Base-by-base conservation (phyloP, 2,329 filamentous ascomycete genomes). In the Trichoderma lentiforme region DNA sequence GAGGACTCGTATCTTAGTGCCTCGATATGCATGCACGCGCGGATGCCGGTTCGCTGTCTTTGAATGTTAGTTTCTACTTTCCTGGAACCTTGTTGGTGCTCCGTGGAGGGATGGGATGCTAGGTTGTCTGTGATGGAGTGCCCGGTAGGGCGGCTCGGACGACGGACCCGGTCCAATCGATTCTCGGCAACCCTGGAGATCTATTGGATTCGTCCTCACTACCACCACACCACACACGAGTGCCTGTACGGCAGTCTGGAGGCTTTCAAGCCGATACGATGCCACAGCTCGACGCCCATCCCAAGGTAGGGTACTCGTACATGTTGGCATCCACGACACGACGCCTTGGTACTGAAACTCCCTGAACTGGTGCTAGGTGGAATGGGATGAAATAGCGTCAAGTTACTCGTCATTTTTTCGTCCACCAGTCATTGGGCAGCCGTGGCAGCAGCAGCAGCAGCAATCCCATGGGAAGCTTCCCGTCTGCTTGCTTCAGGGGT, bases 81-180 rank as follows among this genome's bases (percentile, higher is more conserved):
- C n/a, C 32, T 2, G 3, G 21, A 53, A 36, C 32, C 30, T 61
- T 21, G 58, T 30, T n/a, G n/a, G 28, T 18, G 32, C 62, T 32
- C 47, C 28, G 62, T 53, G 26, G 26, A 28, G 21, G 62, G 28
- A 34, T 8, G 39, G 21, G n/a, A 51, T 65, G 66, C 36, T 66
- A 32, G 30, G 9, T 39, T 65, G 62, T 71, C 63, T 43, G 62
- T 71, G 56, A 60, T 53, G 70, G 68, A 57, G 32, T 58, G 70
- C 63, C 57, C 66, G 66, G 66, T 53, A 70, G 43, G 66, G 66
- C 66, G 66, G 66, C 66, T 66, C 66, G 66, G 66, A 62, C 57
- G 60, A 57, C 28, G 18, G 66, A 61, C 57, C 66, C 66, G 66
- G 66, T 61, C 66, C 66, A 70, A 70, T 70, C 56, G 66, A 70